These are phyloP conservation scores for Trichoderma erinaceum DNA, from an alignment of 495 filamentous ascomycete species.

Conservation along the genomic window DNA sequence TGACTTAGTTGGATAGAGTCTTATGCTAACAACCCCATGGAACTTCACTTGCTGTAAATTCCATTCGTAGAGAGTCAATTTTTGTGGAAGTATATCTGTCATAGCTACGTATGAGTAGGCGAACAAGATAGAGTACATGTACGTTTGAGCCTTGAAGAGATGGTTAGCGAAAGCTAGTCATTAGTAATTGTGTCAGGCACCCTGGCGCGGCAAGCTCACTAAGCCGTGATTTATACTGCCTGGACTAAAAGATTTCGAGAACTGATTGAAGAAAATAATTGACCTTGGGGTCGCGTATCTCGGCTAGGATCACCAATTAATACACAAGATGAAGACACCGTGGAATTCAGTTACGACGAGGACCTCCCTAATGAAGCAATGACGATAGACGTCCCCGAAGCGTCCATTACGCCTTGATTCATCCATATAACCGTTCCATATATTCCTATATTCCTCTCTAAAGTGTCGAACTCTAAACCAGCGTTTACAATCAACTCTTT, in stretches of 20 bases:
- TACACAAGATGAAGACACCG: neutral
- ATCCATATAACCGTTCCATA: constrained; percentile 37
- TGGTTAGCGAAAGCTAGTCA: constrained; percentile 13
- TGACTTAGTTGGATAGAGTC: neutral
- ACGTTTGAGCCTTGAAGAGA: constrained; percentile 36
- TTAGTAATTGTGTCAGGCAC: neutral
- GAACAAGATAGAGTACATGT: constrained; percentile 36
- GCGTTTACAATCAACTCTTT: too few relatives aligned
- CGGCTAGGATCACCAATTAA: neutral
- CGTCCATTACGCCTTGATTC: constrained; percentile 30
- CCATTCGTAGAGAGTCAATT: constrained; percentile 44
- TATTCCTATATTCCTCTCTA: constrained; percentile 42
- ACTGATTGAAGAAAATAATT: neutral
- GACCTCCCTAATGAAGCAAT: neutral
- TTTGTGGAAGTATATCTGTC: too few relatives aligned
- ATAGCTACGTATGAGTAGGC: constrained; percentile 34
- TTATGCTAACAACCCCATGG: neutral
- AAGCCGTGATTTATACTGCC: neutral
- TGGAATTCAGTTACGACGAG: neutral
- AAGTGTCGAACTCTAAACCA: constrained; percentile 44
- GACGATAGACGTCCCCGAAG: neutral
- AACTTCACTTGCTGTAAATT: constrained; percentile 37
- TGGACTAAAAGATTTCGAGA: neutral
- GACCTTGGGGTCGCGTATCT: neutral
- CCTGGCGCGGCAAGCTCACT: neutral